These are phyloP conservation scores for Penstemon barbatus DNA, from an alignment of 257 asterid species.

Conservation along the genomic window DNA sequence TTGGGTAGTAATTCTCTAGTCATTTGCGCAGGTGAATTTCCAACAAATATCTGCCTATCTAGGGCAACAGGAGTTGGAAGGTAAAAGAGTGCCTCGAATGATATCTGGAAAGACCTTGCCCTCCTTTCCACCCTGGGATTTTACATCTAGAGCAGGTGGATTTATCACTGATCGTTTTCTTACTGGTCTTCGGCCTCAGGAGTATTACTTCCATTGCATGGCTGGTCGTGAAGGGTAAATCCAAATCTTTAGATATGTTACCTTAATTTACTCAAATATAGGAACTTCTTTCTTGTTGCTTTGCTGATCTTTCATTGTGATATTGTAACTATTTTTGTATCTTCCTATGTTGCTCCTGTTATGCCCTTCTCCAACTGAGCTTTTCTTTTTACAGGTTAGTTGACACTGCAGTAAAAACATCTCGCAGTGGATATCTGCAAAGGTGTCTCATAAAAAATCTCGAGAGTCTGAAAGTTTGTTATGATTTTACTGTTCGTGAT, in stretches of 20 bases:
- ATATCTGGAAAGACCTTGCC: slow-evolving; percentile 98
- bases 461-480: slow-evolving; percentile 86
- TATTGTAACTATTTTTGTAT: slow-evolving; percentile 1
- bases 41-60: slow-evolving; percentile 97
- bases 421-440: slow-evolving; percentile 98
- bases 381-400: slow-evolving; percentile 62
- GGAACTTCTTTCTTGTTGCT: slow-evolving; percentile 13
- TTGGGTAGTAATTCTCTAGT: slow-evolving; percentile 22
- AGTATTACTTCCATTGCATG: slow-evolving; percentile 98
- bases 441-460: slow-evolving; percentile 88
- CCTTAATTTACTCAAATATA: neutral
- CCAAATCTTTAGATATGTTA: slow-evolving; percentile 21
- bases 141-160: slow-evolving; percentile 94
- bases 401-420: slow-evolving; percentile 98
- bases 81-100: slow-evolving; percentile 97
- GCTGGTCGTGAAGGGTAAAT: slow-evolving; percentile 99
- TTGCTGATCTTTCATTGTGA: slow-evolving; percentile 1
- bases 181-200: slow-evolving; percentile 95
- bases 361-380: slow-evolving; percentile 24
- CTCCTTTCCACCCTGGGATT: slow-evolving; percentile 95
- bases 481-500: slow-evolving; percentile 95
- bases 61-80: slow-evolving; percentile 99
- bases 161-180: slow-evolving; percentile 94
- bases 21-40: slow-evolving; percentile 72
- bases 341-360: neutral